Evolutionary conservation across 768 basidiomycete species (phyloP).

Genomic region (Lactarius evosmus): DNA sequence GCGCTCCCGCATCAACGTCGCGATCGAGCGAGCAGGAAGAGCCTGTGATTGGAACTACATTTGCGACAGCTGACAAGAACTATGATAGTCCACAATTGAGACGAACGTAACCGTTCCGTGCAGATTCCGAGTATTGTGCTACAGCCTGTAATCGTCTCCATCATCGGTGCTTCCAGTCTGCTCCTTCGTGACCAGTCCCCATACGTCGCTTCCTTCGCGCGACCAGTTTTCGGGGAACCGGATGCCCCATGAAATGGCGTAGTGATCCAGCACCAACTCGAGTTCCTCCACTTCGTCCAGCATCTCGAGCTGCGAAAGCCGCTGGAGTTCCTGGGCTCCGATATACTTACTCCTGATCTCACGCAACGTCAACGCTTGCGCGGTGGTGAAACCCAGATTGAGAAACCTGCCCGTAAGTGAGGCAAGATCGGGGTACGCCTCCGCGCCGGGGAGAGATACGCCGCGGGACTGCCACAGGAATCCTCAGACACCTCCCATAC

Average conservation of each 20-base stretch:
- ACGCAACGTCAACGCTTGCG: slow-evolving; percentile 61
- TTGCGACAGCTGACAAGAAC: neutral
- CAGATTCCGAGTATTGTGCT: neutral
- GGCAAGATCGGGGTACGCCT: slow-evolving; percentile 54
- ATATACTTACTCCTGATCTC: slow-evolving; percentile 60
- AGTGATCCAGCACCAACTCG: slow-evolving; percentile 84
- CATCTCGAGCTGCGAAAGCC: slow-evolving; percentile 77
- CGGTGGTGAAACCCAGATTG: slow-evolving; percentile 50
- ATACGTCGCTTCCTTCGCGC: neutral
- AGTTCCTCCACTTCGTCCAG: slow-evolving; percentile 95
- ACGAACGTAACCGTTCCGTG: neutral
- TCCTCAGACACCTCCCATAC: neutral
- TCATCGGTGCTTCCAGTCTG: slow-evolving; percentile 1
- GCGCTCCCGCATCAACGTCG: neutral
- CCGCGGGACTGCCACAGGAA: slow-evolving; percentile 29
- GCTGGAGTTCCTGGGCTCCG: slow-evolving; percentile 47
- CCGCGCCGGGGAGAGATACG: slow-evolving; percentile 70
- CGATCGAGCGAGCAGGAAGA: neutral
- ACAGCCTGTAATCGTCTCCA: neutral
- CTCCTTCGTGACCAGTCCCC: slow-evolving; percentile 14
- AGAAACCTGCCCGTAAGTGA: slow-evolving; percentile 61
- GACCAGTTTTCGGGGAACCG: slow-evolving; percentile 23
- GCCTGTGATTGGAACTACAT: neutral
- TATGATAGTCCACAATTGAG: neutral
- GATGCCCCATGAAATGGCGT: slow-evolving; percentile 81